Evolutionary conservation across 805 yeast genomes (phyloP).

Genomic region (Wickerhamomyces tratensis): DNA sequence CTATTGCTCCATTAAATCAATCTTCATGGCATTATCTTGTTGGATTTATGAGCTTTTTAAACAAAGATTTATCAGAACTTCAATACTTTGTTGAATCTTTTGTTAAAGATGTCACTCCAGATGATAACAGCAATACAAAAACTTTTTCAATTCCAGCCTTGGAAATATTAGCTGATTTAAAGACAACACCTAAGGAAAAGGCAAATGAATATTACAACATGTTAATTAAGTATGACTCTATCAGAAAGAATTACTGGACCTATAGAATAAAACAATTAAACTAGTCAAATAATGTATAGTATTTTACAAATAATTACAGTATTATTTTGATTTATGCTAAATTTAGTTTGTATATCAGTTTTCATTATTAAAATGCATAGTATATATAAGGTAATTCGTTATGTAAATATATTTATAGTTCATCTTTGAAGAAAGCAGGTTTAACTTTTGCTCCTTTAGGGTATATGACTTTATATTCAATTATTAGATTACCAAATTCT

Average conservation of each 20-base stretch:
- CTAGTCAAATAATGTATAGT: too few relatives aligned
- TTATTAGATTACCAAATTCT: constrained; percentile 42
- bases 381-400: too few relatives aligned
- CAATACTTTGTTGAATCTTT: constrained; percentile 25
- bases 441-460: constrained; percentile 27
- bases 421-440: constrained; percentile 11
- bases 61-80: constrained; percentile 25
- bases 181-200: constrained; percentile 14
- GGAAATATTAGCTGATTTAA: constrained; percentile 41
- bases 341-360: too few relatives aligned
- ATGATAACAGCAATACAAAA: constrained; percentile 9
- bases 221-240: constrained; percentile 51
- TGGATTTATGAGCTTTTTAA: constrained; percentile 37
- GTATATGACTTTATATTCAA: constrained; percentile 37
- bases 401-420: constrained; percentile 7
- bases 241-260: constrained; percentile 54
- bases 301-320: too few relatives aligned
- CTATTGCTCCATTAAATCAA: constrained; percentile 66
- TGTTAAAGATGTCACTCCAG: constrained; percentile 26
- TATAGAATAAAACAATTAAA: constrained; percentile 22
- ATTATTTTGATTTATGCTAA: too few relatives aligned
- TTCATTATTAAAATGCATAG: too few relatives aligned
- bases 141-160: constrained; percentile 50
- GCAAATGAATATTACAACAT: constrained; percentile 38
- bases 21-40: constrained; percentile 78